Base-by-base conservation (phyloP, 306 rosid genomes). In the Canavalia ensiformis region DNA sequence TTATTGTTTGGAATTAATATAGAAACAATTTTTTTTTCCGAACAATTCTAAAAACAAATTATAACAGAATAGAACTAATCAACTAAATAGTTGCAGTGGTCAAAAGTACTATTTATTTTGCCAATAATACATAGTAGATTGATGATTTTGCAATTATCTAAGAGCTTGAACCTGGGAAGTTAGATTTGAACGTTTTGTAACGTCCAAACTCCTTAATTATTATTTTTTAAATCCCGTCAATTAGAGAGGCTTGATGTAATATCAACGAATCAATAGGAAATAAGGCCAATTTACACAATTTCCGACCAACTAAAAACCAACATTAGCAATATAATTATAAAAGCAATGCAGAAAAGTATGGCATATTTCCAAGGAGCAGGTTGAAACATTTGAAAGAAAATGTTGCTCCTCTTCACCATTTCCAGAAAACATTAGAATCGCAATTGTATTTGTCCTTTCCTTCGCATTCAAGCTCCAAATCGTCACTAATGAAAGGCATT, bases 351-450 rank as follows among this genome's bases (percentile, higher is more conserved):
- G 70, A 72, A 55, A 34, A 63, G 29, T 12, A 66, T 51, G 57
- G 28, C 60, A 63, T 35, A 35, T 62, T 47, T 68, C 37, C 39
- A 69, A 60, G 73, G 76, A 52, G 75, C 75, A 78, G 81, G 58
- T 74, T 3, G 76, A 47, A 54, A 68, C 84, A 82, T 41, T 68
- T 55, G 29, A 81, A 67, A 64, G 76, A 29, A n/a, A 49, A 68
- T n/a, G 54, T 37, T 62, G 55, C 44, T 41, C 31, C 9, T 65
- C 66, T 80, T 93, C 89, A 92, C 99, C 99, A 96, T 88, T 93
- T 96, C 99, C 99, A 96, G 90, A 96, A 96, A 68, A 96, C 99
- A 84, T 96, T 96, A 81, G 99, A 96, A 69, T 97, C 99, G 65
- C 99, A 96, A 88, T 96, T 96, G 97, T 56, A 96, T 72, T 96